Evolutionary conservation across 2,329 filamentous ascomycete genomes (phyloP).

Genomic region (Phoma sp.): DNA sequence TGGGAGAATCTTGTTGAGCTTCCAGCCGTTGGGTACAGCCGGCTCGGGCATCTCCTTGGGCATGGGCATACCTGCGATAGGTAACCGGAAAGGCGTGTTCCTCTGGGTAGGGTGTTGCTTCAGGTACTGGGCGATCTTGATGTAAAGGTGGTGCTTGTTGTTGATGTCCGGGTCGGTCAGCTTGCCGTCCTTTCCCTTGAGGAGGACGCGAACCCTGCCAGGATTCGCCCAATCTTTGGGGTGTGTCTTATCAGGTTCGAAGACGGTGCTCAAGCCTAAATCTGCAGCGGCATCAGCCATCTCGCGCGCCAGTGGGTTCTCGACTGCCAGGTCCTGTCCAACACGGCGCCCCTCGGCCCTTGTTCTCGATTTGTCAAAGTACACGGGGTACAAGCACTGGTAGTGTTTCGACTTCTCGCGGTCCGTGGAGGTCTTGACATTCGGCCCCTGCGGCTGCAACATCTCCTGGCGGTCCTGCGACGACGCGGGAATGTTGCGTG

Average conservation of each 20-base stretch:
- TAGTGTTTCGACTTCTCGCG: slow-evolving; percentile 71
- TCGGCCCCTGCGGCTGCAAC: slow-evolving; percentile 45
- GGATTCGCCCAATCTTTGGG: slow-evolving; percentile 98
- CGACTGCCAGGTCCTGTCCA: slow-evolving; percentile 71
- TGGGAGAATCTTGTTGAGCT: slow-evolving; percentile 82
- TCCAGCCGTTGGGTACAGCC: slow-evolving; percentile 79
- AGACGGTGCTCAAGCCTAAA: slow-evolving; percentile 73
- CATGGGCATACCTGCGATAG: slow-evolving; percentile 74
- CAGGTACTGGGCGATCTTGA: slow-evolving; percentile 78
- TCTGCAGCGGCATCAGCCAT: slow-evolving; percentile 77
- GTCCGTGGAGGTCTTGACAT: slow-evolving; percentile 51
- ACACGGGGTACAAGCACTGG: slow-evolving; percentile 92
- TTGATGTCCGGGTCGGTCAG: slow-evolving; percentile 61
- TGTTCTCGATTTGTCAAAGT: slow-evolving; percentile 81
- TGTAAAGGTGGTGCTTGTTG: slow-evolving; percentile 87
- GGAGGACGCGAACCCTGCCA: slow-evolving; percentile 79
- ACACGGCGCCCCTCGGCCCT: slow-evolving; percentile 85
- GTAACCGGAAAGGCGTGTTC: slow-evolving; percentile 70
- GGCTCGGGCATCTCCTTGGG: slow-evolving; percentile 73
- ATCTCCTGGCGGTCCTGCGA: slow-evolving; percentile 37
- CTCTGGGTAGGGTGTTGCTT: slow-evolving; percentile 78
- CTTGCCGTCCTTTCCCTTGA: slow-evolving; percentile 65
- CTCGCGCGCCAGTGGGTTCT: slow-evolving; percentile 85
- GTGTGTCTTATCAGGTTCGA: slow-evolving; percentile 91
- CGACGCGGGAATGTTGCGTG: slow-evolving; percentile 24